Base-by-base conservation (phyloP, 2,329 filamentous ascomycete genomes). In the Nannizziopsis arthrosporioides region DNA sequence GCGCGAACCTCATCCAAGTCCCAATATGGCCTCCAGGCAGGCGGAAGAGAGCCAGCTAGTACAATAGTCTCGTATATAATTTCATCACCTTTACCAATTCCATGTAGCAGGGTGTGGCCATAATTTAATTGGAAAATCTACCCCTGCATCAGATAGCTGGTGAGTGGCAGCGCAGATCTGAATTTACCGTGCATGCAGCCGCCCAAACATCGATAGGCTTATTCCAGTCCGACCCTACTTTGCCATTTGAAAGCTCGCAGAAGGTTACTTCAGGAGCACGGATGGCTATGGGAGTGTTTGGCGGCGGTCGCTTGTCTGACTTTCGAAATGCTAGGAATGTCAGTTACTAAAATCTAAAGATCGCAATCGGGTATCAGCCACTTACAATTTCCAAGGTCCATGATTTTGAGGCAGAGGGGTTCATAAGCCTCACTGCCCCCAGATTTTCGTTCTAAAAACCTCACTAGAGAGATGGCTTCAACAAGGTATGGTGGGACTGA, bases 321-420 rank as follows among this genome's bases (percentile, higher is more conserved):
- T 44, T 36, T 44, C 42, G 31, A 36, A 44, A 44, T 14, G 42
- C 42, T 44, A 36, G 42, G 17, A 31, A 3, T 9, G 14, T 40
- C 14, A 17, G 8, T 12, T 11, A 18, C 35, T 35, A 43, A 5
- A 18, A 18, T 35, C 14, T 38, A 3, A 38, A 36, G 32, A 44
- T 19, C 11, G 10, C 14, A 22, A 19, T 8, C 14, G 2, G 15
- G 3, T 11, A 4, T 14, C 11, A 1, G n/a, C 7, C 4, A 14
- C 42, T 44, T n/a, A 44, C 42, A 36, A n/a, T 44, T 44, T 44
- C 42, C 42, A 36, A 44, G 15, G 27, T 44, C 42, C 32, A 44
- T 19, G 17, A 44, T 44, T 12, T 44, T 44, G 32, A 44, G 31
- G 17, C 32, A 22, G 32, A 44, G 31, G 31, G 42, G 42, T 19